phyloP scores from a whole-genome alignment of 2,329 filamentous ascomycete genomes.

The Pleurostoma richardsiae region DNA sequence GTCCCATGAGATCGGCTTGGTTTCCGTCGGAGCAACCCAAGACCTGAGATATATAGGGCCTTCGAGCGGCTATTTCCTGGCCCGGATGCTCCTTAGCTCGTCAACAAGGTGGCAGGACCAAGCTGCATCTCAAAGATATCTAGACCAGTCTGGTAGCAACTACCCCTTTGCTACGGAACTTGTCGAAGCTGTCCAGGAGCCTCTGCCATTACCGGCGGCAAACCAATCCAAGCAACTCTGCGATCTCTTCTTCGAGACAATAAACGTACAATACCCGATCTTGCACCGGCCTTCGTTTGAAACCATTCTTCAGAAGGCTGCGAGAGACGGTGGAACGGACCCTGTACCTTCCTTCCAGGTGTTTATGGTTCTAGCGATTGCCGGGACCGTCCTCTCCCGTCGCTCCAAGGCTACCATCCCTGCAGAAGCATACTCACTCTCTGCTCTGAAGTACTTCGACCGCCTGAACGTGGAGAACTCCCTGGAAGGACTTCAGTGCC shows the following conservation, averaged over 20 bases:
- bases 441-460: slow-evolving; percentile 41
- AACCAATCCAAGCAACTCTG: slow-evolving; percentile 27
- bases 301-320: slow-evolving; percentile 25
- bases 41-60: slow-evolving; percentile 49
- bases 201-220: background rate
- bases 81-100: slow-evolving; percentile 37
- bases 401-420: slow-evolving; percentile 36
- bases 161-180: background rate
- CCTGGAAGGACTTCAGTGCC: slow-evolving; percentile 41
- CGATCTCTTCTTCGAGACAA: slow-evolving; percentile 39
- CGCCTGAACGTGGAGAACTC: slow-evolving; percentile 41
- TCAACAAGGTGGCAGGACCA: slow-evolving; percentile 19
- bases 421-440: slow-evolving; percentile 41
- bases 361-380: slow-evolving; percentile 48
- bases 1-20: slow-evolving; percentile 44
- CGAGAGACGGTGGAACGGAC: slow-evolving; percentile 18
- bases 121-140: slow-evolving; percentile 9
- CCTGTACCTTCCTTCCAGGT: slow-evolving; percentile 37
- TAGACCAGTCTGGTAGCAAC: background rate
- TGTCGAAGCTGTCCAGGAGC: slow-evolving; percentile 7
- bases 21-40: slow-evolving; percentile 40
- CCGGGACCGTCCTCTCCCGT: slow-evolving; percentile 36
- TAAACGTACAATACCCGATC: slow-evolving; percentile 44
- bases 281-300: slow-evolving; percentile 38
- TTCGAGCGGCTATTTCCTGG: slow-evolving; percentile 50